Base-by-base conservation (phyloP, 768 basidiomycete species). In the Collybia sp. region DNA sequence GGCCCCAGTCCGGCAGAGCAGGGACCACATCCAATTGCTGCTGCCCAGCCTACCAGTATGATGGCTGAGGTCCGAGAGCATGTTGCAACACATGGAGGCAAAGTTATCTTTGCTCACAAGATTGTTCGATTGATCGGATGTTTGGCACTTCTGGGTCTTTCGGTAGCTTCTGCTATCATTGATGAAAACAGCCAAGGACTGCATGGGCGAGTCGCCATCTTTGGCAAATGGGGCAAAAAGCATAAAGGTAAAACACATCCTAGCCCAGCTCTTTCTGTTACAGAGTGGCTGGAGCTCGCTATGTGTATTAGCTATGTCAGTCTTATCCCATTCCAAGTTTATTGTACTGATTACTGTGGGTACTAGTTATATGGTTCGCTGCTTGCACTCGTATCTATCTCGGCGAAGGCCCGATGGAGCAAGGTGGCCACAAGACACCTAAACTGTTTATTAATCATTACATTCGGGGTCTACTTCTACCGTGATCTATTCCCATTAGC, bases 401-500 rank as follows among this genome's bases (percentile, higher is more conserved):
- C 62, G 5, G 63, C 71, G 1, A 66, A 64, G 35, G 61, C 65
- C 13, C 57, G 62, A 16, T 65, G 71, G 57, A 67, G 69, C 25
- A 52, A 53, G 37, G 57, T 71, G 12, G 59, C 63, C 8, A 69
- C 67, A 16, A 62, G 60, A 10, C 83, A 85, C 54, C 60, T 79
- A 50, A 71, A 71, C 46, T 56, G 64, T 15, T 53, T 84, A 1
- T 60, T 83, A 9, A 52, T 80, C n/a, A 61, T 65, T 19, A 66
- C 66, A 4, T 76, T 78, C 56, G 52, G 53, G 9, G 67, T 81
- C 6, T 85, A 73, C 53, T 61, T 64, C 30, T 82, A 80, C 53
- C 73, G 83, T n/a, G 75, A 80, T 54, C 42, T 86, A 6, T 82
- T 70, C 58, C 85, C 84, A 11, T 55, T 85, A 8, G 62, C 71